Conservation (phyloP, 257 asterid species). For the Solanum pinnatisectum region DNA sequence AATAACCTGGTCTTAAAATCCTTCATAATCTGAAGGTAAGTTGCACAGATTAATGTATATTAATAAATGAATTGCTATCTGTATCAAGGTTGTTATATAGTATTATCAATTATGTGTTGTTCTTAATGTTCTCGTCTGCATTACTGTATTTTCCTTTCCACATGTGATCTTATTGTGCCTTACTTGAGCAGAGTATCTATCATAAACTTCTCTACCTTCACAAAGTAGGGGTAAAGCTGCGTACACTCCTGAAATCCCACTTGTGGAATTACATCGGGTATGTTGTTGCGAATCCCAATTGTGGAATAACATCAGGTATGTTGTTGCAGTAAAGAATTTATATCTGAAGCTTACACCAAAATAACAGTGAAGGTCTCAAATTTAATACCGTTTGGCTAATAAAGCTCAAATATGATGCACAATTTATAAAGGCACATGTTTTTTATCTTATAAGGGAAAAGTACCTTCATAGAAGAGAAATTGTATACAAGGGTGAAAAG, state of each 20-base stretch:
- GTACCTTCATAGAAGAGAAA: not conserved
- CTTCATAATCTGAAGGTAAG: not conserved
- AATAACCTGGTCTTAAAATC: not conserved
- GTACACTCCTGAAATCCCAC: not conserved
- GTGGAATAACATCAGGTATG: not conserved
- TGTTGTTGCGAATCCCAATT: not conserved
- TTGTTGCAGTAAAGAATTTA: not conserved
- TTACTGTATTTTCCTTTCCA: too few relatives aligned
- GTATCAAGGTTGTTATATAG: not conserved
- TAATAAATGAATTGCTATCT: not conserved
- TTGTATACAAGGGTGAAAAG: not conserved
- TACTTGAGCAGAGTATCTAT: not conserved
- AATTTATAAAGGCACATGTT: not conserved
- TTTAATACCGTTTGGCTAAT: not conserved
- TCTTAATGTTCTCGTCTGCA: not conserved
- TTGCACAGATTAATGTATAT: not conserved
- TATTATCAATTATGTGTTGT: not conserved
- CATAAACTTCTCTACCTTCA: too few relatives aligned
- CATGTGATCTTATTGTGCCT: too few relatives aligned
- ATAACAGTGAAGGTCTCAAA: not conserved
- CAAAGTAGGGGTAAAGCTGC: not conserved
- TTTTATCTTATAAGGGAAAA: not conserved
- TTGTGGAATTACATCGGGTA: not conserved
- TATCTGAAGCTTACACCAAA: not conserved
- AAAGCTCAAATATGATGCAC: not conserved